Evolutionary conservation across 306 rosid genomes (phyloP).

Genomic region (Quercus engelmannii): DNA sequence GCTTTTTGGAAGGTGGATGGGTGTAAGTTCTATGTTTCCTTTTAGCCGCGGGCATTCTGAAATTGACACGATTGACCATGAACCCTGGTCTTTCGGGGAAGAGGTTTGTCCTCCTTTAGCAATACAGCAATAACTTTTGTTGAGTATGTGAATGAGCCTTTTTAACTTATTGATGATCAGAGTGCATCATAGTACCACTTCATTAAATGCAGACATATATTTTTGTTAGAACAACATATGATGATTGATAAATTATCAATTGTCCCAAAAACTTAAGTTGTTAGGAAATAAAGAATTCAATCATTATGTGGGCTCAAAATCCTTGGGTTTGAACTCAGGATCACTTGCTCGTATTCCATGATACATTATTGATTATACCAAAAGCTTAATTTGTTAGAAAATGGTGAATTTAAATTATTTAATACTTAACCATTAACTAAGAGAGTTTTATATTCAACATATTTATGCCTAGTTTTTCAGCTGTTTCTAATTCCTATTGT

Average conservation of each 20-base stretch:
- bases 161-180: neutral
- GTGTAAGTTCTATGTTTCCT: conserved; percentile 78
- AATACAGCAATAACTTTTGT: conserved; percentile 15
- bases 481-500: neutral
- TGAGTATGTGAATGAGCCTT: neutral
- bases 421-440: neutral
- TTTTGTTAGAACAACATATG: neutral
- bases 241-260: neutral
- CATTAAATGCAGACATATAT: too few species aligned
- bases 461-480: neutral
- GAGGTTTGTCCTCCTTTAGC: conserved; percentile 59
- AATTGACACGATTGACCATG: conserved; percentile 63
- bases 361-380: too few species aligned
- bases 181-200: too few species aligned
- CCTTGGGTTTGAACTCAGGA: too few species aligned
- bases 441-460: neutral
- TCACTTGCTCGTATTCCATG: too few species aligned
- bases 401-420: too few species aligned
- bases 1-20: conserved; percentile 97
- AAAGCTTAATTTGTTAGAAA: too few species aligned
- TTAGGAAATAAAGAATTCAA: too few species aligned
- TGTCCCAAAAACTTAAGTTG: too few species aligned
- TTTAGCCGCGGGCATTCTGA: conserved; percentile 90
- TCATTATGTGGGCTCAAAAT: too few species aligned
- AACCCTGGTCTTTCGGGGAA: conserved; percentile 95